Evolutionary conservation across 2,329 filamentous ascomycete genomes (phyloP), one percentile per base, ranked within the genome.

Genomic region (Cercospora sp.): DNA sequence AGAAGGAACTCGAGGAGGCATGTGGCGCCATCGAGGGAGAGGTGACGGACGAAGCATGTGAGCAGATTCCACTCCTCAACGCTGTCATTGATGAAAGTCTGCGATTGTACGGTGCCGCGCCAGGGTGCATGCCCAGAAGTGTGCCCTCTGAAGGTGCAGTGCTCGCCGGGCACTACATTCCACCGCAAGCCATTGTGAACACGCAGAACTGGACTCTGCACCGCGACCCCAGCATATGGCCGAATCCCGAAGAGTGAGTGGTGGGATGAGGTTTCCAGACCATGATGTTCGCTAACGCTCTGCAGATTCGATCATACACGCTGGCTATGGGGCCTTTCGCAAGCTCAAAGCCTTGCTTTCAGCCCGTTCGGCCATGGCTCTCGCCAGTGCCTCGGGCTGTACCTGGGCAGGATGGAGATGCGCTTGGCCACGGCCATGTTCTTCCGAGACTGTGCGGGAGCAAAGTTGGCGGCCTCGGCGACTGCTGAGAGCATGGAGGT

Each of bases 331-430:
- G 45, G 45, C 18, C n/a, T 49, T 10, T 49, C 45, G 9, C 45
- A 21, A 13, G 45, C 45, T 2, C 45, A 49, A 24, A 49, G 45
- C 4, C 45, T 49, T 21, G 73, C 68, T 2, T 75, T 72, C 55
- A 65, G 69, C 4, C 71, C 76, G 0, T 77, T 74, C 21, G 76
- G 75, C 6, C 69, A 68, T 18, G 75, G 74, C 26, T 30, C 32
- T 26, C 16, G 57, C 26, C 60, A 58, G 28, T 77, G 76, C 61
- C 60, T 76, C 9, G 76, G 76, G 12, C 60, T 74, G 3, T 73
- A 77, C 59, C 68, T 77, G 5, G 76, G 75, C 2, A 69, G 70
- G 18, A 75, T 75, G 68, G 76, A 77, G 61, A 57, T 78, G 43
- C 66, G 72, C 5, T 61, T 74, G 5, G 72, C 71, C 6, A 64